Conservation (phyloP, 1,284 basidiomycete genomes). For the Pascua guehoae region DNA sequence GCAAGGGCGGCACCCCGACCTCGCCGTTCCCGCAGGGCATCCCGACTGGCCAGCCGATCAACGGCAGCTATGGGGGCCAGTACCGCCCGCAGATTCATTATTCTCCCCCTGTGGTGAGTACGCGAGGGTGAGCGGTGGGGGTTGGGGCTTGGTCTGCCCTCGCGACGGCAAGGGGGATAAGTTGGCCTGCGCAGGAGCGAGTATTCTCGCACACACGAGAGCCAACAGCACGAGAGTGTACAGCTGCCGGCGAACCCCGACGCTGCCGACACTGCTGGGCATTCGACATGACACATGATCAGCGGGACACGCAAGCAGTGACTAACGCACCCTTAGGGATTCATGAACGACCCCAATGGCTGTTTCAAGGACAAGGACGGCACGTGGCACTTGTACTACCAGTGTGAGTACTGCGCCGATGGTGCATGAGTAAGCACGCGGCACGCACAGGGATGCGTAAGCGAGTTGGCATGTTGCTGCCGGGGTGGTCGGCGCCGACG, state of each 20-base stretch:
- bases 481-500: too few relatives aligned
- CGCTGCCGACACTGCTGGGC: too few relatives aligned
- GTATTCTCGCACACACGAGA: too few relatives aligned
- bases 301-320: background rate
- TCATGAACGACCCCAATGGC: slow-evolving; percentile 53
- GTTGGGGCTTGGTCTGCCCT: background rate
- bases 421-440: too few relatives aligned
- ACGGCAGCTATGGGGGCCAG: slow-evolving; percentile 25
- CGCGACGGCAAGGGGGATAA: background rate
- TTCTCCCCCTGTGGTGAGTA: slow-evolving; percentile 31
- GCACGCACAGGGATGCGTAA: too few relatives aligned
- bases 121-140: too few relatives aligned
- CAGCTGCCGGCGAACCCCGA: too few relatives aligned
- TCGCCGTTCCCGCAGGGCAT: background rate
- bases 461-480: too few relatives aligned
- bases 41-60: slow-evolving; percentile 3
- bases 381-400: slow-evolving; percentile 52
- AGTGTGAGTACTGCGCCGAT: slow-evolving; percentile 31
- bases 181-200: too few relatives aligned
- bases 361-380: slow-evolving; percentile 45
- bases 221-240: too few relatives aligned
- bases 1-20: background rate
- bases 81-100: slow-evolving; percentile 32
- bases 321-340: slow-evolving; percentile 26
- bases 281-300: too few relatives aligned